Base-by-base conservation (phyloP, 2,329 filamentous ascomycete genomes). In the Salinomyces thailandicus region DNA sequence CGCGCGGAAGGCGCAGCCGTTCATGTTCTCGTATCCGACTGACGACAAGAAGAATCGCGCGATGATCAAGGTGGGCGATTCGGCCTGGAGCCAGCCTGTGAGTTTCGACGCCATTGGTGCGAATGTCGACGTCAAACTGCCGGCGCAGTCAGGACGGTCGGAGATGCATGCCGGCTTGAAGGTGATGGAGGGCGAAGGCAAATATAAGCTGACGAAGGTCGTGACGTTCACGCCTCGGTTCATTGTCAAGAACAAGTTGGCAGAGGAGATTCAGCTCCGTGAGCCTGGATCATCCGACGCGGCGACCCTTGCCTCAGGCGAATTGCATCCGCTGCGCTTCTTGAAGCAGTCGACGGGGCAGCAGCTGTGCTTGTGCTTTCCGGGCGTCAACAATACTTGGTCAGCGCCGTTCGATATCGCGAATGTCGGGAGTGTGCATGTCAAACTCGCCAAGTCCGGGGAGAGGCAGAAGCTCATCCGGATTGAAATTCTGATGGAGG, bases 61-160 rank as follows among this genome's bases (percentile, higher is more conserved):
- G 5, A 66, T 93, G 30, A 67, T 98, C 41, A 93, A 85, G 62
- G 76, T 95, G 27, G 85, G 82, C 4, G 82, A 93, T 37, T 95
- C 91, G 1, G 75, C 79, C 42, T 98, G 91, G 93, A 96, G 91
- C 63, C 94, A 91, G 57, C 85, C 89, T 1, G 89, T 96, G 58
- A 95, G 85, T 71, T 94, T 98, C 51, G 93, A 98, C 55, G 91
- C 91, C 14, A 91, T 98, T 46, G 91, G 91, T 19, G 96, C 89
- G 52, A 86, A 81, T 1, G 81, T 85, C 12, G 87, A 95, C 50
- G 83, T 94, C 22, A 75, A 91, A 20, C 69, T 98, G 20, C 81
- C 82, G 33, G 85, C 86, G 0, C 63, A 73, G 2, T 73, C 72
- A 28, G 79, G 75, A 29, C 68, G 73, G 44, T 79, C 79, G 2